Conservation (phyloP, 2,329 filamentous ascomycete genomes). For the Alternaria longipes region DNA sequence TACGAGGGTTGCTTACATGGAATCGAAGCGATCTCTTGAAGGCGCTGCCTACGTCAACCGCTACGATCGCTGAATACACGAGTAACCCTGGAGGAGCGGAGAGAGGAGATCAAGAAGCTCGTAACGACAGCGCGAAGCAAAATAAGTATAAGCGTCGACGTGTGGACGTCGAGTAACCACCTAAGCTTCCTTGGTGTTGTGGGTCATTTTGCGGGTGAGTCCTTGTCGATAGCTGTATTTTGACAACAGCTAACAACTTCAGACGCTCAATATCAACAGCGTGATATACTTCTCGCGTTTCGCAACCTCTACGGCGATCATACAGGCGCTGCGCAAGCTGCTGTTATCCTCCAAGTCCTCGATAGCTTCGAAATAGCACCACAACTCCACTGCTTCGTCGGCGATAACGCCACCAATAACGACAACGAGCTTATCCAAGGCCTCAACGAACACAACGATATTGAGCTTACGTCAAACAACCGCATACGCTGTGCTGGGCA, state of each 20-base stretch:
- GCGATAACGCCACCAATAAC: slow-evolving; percentile 15
- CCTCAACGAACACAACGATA: slow-evolving; percentile 3
- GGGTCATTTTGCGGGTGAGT: not conserved
- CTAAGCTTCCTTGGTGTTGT: slow-evolving; percentile 12
- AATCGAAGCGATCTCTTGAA: not conserved
- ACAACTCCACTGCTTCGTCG: slow-evolving; percentile 10
- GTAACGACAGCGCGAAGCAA: not conserved
- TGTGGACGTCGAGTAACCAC: slow-evolving; percentile 11
- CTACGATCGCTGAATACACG: slow-evolving; percentile 3
- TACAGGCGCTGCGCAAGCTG: slow-evolving; percentile 5
- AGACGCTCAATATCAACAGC: slow-evolving; percentile 5
- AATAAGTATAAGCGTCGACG: slow-evolving; percentile 9
- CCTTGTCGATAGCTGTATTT: not conserved
- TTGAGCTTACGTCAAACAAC: not conserved
- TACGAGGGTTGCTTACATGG: not conserved
- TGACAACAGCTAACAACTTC: not conserved
- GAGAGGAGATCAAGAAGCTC: slow-evolving; percentile 4
- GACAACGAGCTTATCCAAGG: slow-evolving; percentile 1
- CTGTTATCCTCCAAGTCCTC: slow-evolving; percentile 3
- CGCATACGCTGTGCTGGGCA: slow-evolving; percentile 2
- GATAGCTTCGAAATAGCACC: slow-evolving; percentile 6
- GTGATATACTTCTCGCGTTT: slow-evolving; percentile 8
- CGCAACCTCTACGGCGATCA: slow-evolving; percentile 14
- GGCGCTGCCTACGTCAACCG: not conserved
- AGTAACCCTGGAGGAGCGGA: not conserved